phyloP scores from a whole-genome alignment of 2,329 filamentous ascomycete species.

The Pseudogymnoascus sp. region DNA sequence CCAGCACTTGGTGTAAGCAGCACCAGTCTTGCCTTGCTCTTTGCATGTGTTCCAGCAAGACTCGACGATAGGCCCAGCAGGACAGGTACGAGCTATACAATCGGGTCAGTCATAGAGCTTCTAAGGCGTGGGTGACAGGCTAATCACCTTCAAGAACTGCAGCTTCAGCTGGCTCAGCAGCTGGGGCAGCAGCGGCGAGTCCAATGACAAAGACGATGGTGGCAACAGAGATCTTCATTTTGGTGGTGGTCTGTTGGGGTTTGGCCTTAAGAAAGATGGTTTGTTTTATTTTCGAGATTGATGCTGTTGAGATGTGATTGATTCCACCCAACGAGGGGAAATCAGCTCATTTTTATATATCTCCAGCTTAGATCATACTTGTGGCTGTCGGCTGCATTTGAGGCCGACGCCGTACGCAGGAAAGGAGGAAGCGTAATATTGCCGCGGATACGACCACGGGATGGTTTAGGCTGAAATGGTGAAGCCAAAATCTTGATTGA shows the following conservation, averaged over 20 bases:
- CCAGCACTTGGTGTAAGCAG: background rate
- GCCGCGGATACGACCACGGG: background rate
- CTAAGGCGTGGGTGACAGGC: background rate
- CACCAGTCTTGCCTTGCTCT: background rate
- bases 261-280: background rate
- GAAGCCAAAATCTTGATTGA: background rate
- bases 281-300: background rate
- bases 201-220: background rate
- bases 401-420: background rate
- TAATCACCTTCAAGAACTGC: background rate
- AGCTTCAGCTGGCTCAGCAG: background rate
- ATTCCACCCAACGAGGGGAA: too few species aligned
- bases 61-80: background rate
- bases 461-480: background rate
- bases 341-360: background rate
- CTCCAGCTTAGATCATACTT: background rate
- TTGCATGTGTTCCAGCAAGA: background rate
- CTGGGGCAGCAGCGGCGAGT: background rate
- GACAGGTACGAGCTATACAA: background rate
- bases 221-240: background rate
- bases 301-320: background rate
- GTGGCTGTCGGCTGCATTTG: background rate
- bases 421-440: background rate
- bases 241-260: background rate
- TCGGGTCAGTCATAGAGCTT: background rate